Conservation (phyloP, 169 alveolate species). For the Plasmodium vivax region DNA sequence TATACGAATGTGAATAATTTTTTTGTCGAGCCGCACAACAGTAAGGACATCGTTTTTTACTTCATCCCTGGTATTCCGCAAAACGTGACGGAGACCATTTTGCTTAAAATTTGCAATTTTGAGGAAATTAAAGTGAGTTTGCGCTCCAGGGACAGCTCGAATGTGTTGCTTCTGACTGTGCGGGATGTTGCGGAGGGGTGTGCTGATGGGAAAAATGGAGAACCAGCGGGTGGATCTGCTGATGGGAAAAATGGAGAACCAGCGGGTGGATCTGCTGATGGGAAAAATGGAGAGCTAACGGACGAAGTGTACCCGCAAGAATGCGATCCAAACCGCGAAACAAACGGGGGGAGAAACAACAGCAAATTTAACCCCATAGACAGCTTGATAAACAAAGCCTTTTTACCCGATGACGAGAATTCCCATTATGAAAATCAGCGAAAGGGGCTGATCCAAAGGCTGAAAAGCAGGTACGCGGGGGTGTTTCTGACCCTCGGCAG, state of each 20-base stretch:
- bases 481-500: constrained; percentile 11
- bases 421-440: constrained; percentile 25
- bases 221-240: not conserved
- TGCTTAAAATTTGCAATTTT: constrained; percentile 66
- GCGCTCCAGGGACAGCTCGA: constrained; percentile 3
- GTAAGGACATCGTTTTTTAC: constrained; percentile 60
- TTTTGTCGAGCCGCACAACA: constrained; percentile 64
- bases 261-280: not conserved
- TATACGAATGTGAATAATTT: constrained; percentile 65
- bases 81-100: constrained; percentile 21
- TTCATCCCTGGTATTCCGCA: constrained; percentile 49
- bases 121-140: constrained; percentile 54
- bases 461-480: constrained; percentile 10
- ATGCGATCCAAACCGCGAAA: not conserved
- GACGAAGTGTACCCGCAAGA: constrained; percentile 4
- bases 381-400: constrained; percentile 15
- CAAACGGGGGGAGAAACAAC: not conserved
- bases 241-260: not conserved
- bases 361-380: constrained; percentile 20
- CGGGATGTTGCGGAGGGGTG: not conserved
- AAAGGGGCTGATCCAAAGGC: constrained; percentile 12
- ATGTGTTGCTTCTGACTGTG: constrained; percentile 23
- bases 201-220: not conserved
- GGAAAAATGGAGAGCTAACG: not conserved
- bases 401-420: not conserved